Conservation (phyloP, 1,284 basidiomycete species). For the Leccinum proliferum region DNA sequence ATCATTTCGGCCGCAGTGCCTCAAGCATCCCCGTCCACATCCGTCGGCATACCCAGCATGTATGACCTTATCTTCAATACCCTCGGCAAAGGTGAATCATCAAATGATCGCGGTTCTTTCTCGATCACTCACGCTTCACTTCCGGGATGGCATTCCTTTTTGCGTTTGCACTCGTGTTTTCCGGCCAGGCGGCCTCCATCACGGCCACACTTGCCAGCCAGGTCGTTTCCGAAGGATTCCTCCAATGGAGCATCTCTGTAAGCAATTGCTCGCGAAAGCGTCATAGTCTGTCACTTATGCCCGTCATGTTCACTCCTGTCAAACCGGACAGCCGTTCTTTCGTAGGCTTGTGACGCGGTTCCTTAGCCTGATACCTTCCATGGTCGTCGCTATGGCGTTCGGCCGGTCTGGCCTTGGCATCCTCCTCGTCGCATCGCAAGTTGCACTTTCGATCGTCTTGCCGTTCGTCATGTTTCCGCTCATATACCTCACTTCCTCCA, state of each 20-base stretch:
- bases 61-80: constrained; percentile 53
- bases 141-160: constrained; percentile 68
- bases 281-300: background rate
- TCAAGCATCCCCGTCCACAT: constrained; percentile 32
- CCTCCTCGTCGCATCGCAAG: constrained; percentile 76
- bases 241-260: constrained; percentile 75
- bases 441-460: constrained; percentile 69
- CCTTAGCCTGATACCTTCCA: constrained; percentile 70
- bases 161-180: constrained; percentile 70
- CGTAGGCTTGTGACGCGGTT: constrained; percentile 71
- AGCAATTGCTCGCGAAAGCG: constrained; percentile 19
- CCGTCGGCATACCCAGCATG: constrained; percentile 65
- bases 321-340: constrained; percentile 49
- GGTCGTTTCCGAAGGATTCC: constrained; percentile 81
- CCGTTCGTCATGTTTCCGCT: constrained; percentile 74
- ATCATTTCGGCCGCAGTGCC: constrained; percentile 56
- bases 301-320: background rate
- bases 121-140: background rate
- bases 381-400: constrained; percentile 61
- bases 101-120: background rate
- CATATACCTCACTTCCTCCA: constrained; percentile 56
- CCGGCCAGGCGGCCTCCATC: constrained; percentile 79
- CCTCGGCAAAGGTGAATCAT: constrained; percentile 52
- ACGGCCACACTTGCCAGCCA: constrained; percentile 82
- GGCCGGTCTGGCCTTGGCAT: constrained; percentile 66